Percentiles rank a stretch among this genome's conserved stretches.
Evolutionary conservation across 108 stramenopile species (phyloP).

Genomic region (Fragilariopsis cylindrus): DNA sequence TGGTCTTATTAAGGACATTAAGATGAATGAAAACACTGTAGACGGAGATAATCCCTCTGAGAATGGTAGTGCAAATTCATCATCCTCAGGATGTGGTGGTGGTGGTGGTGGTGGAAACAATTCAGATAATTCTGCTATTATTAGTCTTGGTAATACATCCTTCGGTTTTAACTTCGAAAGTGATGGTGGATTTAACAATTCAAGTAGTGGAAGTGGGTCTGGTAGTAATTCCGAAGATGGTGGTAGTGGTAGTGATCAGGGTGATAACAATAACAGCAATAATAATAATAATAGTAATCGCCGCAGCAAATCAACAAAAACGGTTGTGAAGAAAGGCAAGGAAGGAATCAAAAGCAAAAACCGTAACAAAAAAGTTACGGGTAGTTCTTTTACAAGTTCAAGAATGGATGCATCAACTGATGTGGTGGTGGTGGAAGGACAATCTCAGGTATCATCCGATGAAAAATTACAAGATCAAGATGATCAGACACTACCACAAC

Average conservation of each 20-base stretch:
- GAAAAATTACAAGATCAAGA: background rate
- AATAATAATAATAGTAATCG: background rate
- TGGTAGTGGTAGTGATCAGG: conserved; percentile 15
- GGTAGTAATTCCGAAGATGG: conserved; percentile 10
- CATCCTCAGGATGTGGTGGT: conserved; percentile 17
- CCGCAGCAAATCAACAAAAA: conserved; percentile 3
- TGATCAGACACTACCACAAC: background rate
- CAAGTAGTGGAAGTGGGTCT: conserved; percentile 18
- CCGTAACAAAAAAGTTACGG: background rate
- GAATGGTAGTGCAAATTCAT: conserved; percentile 11
- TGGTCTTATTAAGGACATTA: background rate
- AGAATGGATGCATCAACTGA: background rate
- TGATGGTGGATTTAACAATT: conserved; percentile 38
- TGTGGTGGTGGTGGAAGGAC: background rate
- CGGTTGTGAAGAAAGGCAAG: background rate
- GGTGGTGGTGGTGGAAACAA: conserved; percentile 58
- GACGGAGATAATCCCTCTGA: background rate
- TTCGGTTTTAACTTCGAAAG: conserved; percentile 79
- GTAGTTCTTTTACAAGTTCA: background rate
- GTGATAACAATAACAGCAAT: conserved; percentile 22
- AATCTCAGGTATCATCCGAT: background rate
- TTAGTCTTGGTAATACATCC: conserved; percentile 60
- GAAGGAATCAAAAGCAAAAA: background rate
- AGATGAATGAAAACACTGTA: background rate
- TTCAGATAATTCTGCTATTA: conserved; percentile 61